Evolutionary conservation across 257 asterid genomes (phyloP).

Genomic region (Solanum sitiens): DNA sequence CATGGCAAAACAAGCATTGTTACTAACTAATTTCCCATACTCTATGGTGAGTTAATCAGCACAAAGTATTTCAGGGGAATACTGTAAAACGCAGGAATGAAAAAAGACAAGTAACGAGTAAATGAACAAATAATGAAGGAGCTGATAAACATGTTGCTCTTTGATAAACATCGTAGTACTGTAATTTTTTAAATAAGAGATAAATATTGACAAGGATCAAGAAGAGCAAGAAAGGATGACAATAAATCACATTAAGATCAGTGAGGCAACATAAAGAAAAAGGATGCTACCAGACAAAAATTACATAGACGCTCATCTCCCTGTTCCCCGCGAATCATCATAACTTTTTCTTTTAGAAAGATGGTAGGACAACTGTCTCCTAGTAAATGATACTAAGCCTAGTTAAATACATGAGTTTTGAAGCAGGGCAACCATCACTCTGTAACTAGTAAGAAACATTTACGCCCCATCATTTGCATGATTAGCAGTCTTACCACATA

Average conservation of each 20-base stretch:
- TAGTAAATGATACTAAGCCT: background rate
- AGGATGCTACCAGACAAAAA: background rate
- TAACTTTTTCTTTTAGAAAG: background rate
- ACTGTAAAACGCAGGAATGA: background rate
- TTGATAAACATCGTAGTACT: background rate
- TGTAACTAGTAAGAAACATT: background rate
- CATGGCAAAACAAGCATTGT: background rate
- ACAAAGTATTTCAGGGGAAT: background rate
- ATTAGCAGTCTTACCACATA: slow-evolving; percentile 61
- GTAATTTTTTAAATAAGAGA: background rate
- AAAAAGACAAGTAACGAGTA: background rate
- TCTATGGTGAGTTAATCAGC: background rate
- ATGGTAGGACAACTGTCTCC: background rate
- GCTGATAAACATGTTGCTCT: background rate
- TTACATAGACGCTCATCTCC: background rate
- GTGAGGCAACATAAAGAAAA: background rate
- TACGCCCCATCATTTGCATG: background rate
- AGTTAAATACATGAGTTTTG: background rate
- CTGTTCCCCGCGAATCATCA: background rate
- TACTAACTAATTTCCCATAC: background rate
- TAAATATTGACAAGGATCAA: background rate
- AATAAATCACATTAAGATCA: background rate
- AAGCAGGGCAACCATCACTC: background rate
- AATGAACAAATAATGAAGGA: background rate
- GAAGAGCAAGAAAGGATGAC: background rate